Conservation (phyloP, 305 asterid genomes). For the Coffea humblotiana region DNA sequence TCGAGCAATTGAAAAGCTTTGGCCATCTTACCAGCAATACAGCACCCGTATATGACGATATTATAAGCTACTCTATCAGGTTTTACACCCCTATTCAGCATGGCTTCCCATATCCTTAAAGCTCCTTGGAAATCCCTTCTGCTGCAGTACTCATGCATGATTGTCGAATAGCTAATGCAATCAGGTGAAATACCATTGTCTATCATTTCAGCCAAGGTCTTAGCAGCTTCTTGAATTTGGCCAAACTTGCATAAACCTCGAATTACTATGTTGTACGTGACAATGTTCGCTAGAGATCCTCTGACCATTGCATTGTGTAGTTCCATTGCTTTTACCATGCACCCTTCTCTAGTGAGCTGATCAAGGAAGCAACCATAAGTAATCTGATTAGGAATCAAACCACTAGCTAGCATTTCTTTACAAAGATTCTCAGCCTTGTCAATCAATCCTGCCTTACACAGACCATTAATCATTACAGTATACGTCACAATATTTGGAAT, state of each 20-base stretch:
- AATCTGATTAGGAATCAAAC: conserved; percentile 61
- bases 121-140: conserved; percentile 68
- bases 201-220: conserved; percentile 56
- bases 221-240: conserved; percentile 50
- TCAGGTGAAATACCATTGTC: conserved; percentile 58
- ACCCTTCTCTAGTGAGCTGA: conserved; percentile 59
- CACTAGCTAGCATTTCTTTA: conserved; percentile 56
- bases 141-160: conserved; percentile 57
- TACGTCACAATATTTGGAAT: conserved; percentile 58
- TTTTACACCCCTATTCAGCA: conserved; percentile 54
- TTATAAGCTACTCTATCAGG: conserved; percentile 79
- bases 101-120: conserved; percentile 62
- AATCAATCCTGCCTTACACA: conserved; percentile 59
- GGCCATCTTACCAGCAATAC: conserved; percentile 53
- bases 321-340: conserved; percentile 59
- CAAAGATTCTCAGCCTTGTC: conserved; percentile 60
- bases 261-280: conserved; percentile 66
- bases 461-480: conserved; percentile 63
- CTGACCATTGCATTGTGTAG: conserved; percentile 58
- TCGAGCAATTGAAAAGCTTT: conserved; percentile 62
- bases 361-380: conserved; percentile 85
- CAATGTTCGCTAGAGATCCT: conserved; percentile 54
- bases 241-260: conserved; percentile 77
- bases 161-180: conserved; percentile 72
- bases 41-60: conserved; percentile 63